These are phyloP conservation scores for Dactylellina haptotyla DNA, from an alignment of 2,329 filamentous ascomycete genomes.

Conservation along the genomic window DNA sequence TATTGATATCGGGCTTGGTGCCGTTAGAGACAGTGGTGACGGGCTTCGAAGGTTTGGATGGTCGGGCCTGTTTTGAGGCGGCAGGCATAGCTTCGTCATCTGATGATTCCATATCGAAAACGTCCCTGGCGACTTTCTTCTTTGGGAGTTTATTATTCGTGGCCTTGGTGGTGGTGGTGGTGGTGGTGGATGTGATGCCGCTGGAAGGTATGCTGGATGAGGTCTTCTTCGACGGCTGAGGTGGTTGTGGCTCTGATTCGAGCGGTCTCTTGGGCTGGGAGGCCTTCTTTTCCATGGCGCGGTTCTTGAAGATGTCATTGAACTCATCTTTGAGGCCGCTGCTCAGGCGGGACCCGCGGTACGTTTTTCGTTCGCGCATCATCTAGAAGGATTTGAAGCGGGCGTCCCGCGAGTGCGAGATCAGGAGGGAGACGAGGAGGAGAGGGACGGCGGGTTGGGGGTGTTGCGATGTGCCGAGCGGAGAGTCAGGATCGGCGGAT, in stretches of 20 bases:
- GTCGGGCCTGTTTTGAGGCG: constrained; percentile 3
- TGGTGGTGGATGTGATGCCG: background rate
- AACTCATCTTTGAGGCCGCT: constrained; percentile 43
- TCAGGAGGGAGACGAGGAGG: background rate
- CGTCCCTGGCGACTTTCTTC: constrained; percentile 18
- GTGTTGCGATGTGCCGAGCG: background rate
- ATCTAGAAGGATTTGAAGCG: background rate
- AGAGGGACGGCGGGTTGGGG: background rate
- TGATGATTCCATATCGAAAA: constrained; percentile 38
- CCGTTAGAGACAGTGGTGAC: background rate
- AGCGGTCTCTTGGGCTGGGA: background rate
- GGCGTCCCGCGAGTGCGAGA: too few species aligned
- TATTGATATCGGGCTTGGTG: background rate
- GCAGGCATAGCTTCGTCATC: constrained; percentile 21
- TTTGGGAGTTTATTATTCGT: too few species aligned
- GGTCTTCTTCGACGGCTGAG: background rate
- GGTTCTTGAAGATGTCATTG: constrained; percentile 49
- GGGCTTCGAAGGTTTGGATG: background rate
- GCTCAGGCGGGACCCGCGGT: constrained; percentile 41
- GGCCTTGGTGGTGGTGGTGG: constrained; percentile 4
- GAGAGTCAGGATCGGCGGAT: background rate
- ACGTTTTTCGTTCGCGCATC: constrained; percentile 48
- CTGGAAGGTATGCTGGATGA: background rate
- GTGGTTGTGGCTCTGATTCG: constrained; percentile 16
- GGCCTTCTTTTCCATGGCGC: constrained; percentile 44